Base-by-base conservation (phyloP, 352 stramenopile species). In the Globisporangium ultimum region DNA sequence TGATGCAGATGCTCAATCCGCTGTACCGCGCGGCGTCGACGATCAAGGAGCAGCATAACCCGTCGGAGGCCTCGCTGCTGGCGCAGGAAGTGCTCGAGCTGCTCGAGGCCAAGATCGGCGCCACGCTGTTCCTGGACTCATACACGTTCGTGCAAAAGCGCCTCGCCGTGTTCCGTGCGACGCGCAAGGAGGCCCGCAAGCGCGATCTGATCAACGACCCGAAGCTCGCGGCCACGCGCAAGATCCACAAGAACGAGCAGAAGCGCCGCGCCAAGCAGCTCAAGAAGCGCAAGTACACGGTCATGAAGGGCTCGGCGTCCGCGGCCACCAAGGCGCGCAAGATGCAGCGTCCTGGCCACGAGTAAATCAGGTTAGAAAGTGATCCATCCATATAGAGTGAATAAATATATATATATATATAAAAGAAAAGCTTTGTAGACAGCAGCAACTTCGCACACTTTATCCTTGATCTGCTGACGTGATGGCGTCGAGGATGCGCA, bases 81-180 rank as follows among this genome's bases (percentile, higher is more conserved):
- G 87, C 87, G 0, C 83, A 91, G 38, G 87, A 97, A 59, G 84
- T 97, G 43, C 69, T 96, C n/a, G 78, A 94, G 60, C 73, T 93
- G 36, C 72, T 97, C 18, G 88, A 96, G 68, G 48, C 65, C 5
- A 94, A 92, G 60, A 71, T 94, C 24, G 87, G 87, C 46, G 63
- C 73, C 7, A 71, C 66, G n/a, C 48, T 70, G 15, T 97, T 96
- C 62, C 62, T 95, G 36, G 74, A 91, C 32, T 68, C 82, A 12
- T 96, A 93, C 67, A 89, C 86, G 48, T 88, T 92, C 32, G 86
- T 97, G 42, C 88, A 96, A 59, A 72, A 72, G 56, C 90, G 93
- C 64, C 75, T 93, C 46, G 79, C 76, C 2, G 67, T 80, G 17
- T 87, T 89, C 61, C 84, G 86, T 17, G 84, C 80, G 14, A 72